Evolutionary conservation across 2,329 filamentous ascomycete species (phyloP).

Genomic region (Diaporthe caulivora): DNA sequence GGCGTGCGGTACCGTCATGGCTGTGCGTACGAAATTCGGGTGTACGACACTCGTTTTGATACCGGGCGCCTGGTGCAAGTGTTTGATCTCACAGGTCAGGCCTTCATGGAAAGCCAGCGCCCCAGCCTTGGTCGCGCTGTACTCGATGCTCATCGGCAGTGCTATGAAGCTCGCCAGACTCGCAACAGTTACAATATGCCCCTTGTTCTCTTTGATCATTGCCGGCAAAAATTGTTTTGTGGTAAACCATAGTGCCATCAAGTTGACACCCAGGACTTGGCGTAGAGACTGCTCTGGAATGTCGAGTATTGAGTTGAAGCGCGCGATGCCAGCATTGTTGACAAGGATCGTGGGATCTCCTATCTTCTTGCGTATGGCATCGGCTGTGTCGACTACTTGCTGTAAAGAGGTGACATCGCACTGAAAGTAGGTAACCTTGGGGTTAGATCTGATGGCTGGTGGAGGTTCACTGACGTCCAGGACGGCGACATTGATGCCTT

Average conservation of each 20-base stretch:
- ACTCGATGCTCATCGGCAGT: slow-evolving; percentile 69
- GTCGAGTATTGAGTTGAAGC: slow-evolving; percentile 64
- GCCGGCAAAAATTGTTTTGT: slow-evolving; percentile 68
- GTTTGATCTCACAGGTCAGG: slow-evolving; percentile 59
- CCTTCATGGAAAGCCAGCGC: slow-evolving; percentile 71
- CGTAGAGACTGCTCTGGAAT: slow-evolving; percentile 58
- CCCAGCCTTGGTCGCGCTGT: slow-evolving; percentile 67
- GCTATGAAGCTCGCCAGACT: slow-evolving; percentile 65
- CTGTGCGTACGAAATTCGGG: slow-evolving; percentile 61
- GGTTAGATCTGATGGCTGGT: slow-evolving; percentile 21
- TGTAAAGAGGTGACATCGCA: slow-evolving; percentile 62
- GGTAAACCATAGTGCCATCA: slow-evolving; percentile 58
- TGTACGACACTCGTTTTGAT: slow-evolving; percentile 65
- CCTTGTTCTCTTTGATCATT: slow-evolving; percentile 69
- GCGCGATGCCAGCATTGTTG: slow-evolving; percentile 69
- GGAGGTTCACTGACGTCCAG: slow-evolving; percentile 52
- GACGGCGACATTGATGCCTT: slow-evolving; percentile 53
- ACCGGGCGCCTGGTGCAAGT: slow-evolving; percentile 63
- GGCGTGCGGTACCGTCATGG: slow-evolving; percentile 54
- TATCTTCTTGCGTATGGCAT: slow-evolving; percentile 49
- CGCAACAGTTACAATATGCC: slow-evolving; percentile 71
- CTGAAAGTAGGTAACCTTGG: slow-evolving; percentile 50
- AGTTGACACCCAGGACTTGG: slow-evolving; percentile 31
- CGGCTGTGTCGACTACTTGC: slow-evolving; percentile 58
- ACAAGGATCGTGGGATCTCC: slow-evolving; percentile 67